Percentiles rank a stretch among this genome's conserved stretches.
Conservation (phyloP, 2,329 filamentous ascomycete genomes). For the Grosmannia serpens region DNA sequence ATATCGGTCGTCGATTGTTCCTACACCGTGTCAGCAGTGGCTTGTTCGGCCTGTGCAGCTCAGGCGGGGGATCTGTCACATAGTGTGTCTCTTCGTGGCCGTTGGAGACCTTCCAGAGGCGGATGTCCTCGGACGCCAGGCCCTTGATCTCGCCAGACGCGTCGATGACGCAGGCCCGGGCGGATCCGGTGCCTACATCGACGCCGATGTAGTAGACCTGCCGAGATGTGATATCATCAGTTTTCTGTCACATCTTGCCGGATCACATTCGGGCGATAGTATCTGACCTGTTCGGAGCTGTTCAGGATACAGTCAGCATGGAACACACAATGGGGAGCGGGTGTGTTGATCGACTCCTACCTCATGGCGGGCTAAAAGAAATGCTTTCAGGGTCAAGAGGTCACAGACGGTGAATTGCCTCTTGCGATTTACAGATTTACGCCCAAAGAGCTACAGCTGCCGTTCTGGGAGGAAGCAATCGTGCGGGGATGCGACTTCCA, state of each 20-base stretch:
- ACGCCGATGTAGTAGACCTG: conserved; percentile 66
- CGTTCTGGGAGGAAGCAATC: neutral
- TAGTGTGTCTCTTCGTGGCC: conserved; percentile 48
- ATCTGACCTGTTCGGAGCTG: neutral
- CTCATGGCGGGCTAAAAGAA: neutral
- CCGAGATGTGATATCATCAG: neutral
- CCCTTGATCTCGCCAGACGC: conserved; percentile 76
- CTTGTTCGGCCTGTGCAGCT: neutral
- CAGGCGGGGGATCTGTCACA: conserved; percentile 29
- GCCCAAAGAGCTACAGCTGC: neutral
- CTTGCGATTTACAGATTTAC: neutral
- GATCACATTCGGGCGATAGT: neutral
- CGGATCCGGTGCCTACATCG: conserved; percentile 92
- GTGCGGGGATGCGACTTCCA: neutral
- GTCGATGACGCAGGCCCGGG: conserved; percentile 91
- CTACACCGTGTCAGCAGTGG: conserved; percentile 21
- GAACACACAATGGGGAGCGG: neutral
- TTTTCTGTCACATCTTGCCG: neutral
- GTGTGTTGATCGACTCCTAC: neutral
- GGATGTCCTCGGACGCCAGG: conserved; percentile 63
- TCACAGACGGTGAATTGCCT: neutral
- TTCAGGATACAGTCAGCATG: neutral
- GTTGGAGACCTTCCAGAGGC: conserved; percentile 66
- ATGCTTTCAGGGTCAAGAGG: no score
- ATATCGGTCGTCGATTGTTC: conserved; percentile 98